Conservation (phyloP, 352 stramenopile species). For the Phytopythium delawarense region DNA sequence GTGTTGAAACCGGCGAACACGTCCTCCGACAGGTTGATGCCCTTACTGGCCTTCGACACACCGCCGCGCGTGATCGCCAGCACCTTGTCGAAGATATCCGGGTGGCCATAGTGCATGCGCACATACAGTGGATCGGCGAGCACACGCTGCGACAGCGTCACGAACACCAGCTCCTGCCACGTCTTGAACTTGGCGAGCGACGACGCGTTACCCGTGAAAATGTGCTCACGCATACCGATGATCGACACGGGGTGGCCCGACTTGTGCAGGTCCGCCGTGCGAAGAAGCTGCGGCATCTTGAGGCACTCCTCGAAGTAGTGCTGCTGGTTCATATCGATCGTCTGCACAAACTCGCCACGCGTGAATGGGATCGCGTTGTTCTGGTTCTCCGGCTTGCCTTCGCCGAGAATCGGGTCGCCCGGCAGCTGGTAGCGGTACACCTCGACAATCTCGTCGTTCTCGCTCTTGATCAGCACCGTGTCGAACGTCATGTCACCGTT, state of each 20-base stretch:
- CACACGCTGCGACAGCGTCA: conserved; percentile 80
- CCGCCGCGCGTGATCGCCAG: conserved; percentile 68
- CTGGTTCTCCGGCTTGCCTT: conserved; percentile 86
- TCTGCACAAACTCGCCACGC: conserved; percentile 81
- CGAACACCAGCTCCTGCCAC: conserved; percentile 83
- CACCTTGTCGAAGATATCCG: conserved; percentile 83
- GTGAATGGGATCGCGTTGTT: conserved; percentile 82
- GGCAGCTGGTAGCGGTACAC: conserved; percentile 80
- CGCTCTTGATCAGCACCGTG: conserved; percentile 77
- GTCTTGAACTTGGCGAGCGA: conserved; percentile 84
- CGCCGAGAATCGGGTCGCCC: conserved; percentile 76
- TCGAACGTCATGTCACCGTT: conserved; percentile 49
- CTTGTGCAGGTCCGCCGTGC: conserved; percentile 61
- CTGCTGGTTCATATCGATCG: conserved; percentile 89
- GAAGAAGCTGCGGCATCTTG: conserved; percentile 81
- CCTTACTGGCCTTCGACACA: conserved; percentile 77
- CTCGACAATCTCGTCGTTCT: conserved; percentile 66
- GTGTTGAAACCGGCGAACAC: conserved; percentile 84
- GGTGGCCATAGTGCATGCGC: conserved; percentile 84
- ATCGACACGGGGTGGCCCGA: conserved; percentile 73
- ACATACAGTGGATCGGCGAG: conserved; percentile 67
- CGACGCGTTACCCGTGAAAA: conserved; percentile 83
- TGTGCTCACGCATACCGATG: conserved; percentile 85
- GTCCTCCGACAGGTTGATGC: conserved; percentile 85
- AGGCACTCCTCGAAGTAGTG: conserved; percentile 86